Evolutionary conservation across 345 rosid genomes (phyloP), one percentile per base, ranked within the genome.

Genomic region (Brassica rapa): DNA sequence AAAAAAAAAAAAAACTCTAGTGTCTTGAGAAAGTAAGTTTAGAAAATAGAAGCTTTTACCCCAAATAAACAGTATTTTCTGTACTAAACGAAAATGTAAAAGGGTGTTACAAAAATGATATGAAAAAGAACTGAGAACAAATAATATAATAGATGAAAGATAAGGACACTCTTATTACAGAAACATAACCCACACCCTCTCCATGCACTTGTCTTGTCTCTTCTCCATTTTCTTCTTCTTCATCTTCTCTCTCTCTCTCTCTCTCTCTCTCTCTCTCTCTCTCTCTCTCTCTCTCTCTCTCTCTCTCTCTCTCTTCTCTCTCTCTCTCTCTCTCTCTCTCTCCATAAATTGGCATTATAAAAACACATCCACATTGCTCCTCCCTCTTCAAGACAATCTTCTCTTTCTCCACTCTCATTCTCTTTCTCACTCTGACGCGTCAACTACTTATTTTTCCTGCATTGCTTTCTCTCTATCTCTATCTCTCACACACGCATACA

Each of bases 141-240:
- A 70, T 56, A 70, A 43, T 70, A 80, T 70, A 80, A 70, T 69
- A 53, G 53, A 12, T 74, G 72, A 80, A 62, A 74, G 83, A 14
- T 49, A 70, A 68, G 2, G n/a, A 57, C 8, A 25, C 61, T 33
- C 76, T 75, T 70, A 68, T 62, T 15, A 53, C 30, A 53, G 74
- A 57, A 61, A 12, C 77, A 72, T 79, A 83, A 80, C 86, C 91
- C 87, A 83, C 89, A 71, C 71, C 83, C 81, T 85, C 71, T 87
- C 90, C 92, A 87, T 85, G 89, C 86, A 85, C 82, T 86, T 83
- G 88, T 88, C 92, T 27, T 27, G 30, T 75, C 92, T 77, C 80
- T 62, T 82, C 80, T 29, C 5, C 62, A 67, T 73, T 25, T 77
- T 72, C 43, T 68, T 71, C 23, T 55, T 73, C 10, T 6, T 46